Base-by-base conservation (phyloP, 768 basidiomycete genomes). In the Gymnopilus dilepis region DNA sequence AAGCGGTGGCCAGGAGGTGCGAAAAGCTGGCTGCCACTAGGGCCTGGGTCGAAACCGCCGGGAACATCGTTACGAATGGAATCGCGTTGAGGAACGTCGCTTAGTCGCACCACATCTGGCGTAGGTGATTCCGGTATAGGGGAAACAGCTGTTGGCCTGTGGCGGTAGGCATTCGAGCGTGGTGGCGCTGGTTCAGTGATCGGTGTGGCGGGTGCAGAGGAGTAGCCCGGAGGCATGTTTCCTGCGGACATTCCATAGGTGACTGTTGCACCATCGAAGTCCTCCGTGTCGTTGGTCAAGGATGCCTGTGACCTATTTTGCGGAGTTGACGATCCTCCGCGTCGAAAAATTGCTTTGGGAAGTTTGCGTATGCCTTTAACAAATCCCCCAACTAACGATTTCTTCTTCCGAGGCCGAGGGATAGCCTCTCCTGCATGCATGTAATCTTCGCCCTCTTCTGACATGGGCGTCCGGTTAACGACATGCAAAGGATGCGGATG, bases 331-430 rank as follows among this genome's bases (percentile, higher is more conserved):
- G 65, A 66, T 6, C 62, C 62, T 1, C 72, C 69, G 62, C 74
- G 69, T 38, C 73, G 70, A 41, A 78, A 68, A 6, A 78, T 67
- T 15, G 64, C 68, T 54, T 66, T 73, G 17, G 78, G 77, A 12
- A 79, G 58, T 47, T 65, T 70, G 51, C 73, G 73, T 26, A 80
- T 69, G 6, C 77, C 73, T 51, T 69, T 72, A 12, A 79, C 72
- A 30, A 79, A 76, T 0, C 77, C 76, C 26, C 76, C 76, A 2
- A 79, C 73, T 21, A 79, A 74, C 6, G 74, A 73, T 38, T 69
- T 69, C 21, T 70, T 71, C 45, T 69, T 72, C 53, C 54, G 54
- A 13, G 63, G 66, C 1, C 63, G 66, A 41, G 56, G 22, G 6
- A 48, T 21, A 7, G 37, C 60, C 28, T 17, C 17, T 3, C 13